Base-by-base conservation (phyloP, 768 basidiomycete species). In the Tylopilus rubrobrunneus region DNA sequence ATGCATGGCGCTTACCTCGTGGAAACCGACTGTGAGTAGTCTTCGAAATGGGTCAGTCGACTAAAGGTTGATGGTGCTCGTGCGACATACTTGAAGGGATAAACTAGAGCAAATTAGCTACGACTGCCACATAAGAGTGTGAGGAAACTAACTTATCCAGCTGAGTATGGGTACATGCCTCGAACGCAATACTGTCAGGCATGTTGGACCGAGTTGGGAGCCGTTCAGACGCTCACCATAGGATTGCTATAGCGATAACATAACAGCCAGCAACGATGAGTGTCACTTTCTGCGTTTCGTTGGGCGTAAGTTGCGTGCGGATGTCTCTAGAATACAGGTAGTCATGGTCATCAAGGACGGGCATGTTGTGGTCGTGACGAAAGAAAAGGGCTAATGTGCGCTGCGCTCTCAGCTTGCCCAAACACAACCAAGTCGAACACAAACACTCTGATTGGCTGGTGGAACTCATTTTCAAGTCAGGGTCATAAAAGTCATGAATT, bases 1-100 rank as follows among this genome's bases (percentile, higher is more conserved):
- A 25, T 60, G 68, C 29, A 15, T 19, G n/a, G 17, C 11, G 29
- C 60, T 55, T 60, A 87, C 89, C 75, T 93, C 91, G 70, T 93
- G 91, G 66, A 93, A 92, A 45, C 91, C 91, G 45, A 93, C 91
- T 1, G 91, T 92, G 48, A 92, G 78, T 49, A 92, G 68, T 62
- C 90, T 67, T 89, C 59, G 27, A 29, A 48, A 57, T 21, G 9
- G 29, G 65, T 69, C 47, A 69, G 63, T 45, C 33, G 46, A 36
- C 36, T 31, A 27, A 7, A 19, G 12, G 25, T 47, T 25, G 7
- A 49, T 55, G 53, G 17, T 17, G n/a, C 11, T 29, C 14, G 45
- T n/a, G 56, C n/a, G 51, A 68, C 84, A 71, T 71, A 91, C 91
- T 93, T 93, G 81, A 93, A 93, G 5, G 91, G 92, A 68, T 93